Evolutionary conservation across 768 basidiomycete genomes (phyloP), one percentile per base, ranked within the genome.

Genomic region (Kwoniella dendrophila): DNA sequence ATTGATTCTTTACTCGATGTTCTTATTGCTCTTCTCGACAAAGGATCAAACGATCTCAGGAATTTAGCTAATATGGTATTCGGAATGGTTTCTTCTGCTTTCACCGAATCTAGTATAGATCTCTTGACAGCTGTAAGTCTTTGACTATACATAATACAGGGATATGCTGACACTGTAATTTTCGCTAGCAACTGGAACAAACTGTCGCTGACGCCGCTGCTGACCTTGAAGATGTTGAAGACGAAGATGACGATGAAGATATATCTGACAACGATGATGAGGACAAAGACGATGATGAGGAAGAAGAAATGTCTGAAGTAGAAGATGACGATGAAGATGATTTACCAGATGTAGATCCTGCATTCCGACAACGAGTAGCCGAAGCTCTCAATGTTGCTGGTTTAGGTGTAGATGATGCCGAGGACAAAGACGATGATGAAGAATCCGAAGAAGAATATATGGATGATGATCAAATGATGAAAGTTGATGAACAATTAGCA

Each of bases 401-500:
- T 3, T 74, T 81, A 56, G 83, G 83, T 12, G 86, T 85, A 67
- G 84, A 82, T 1, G 83, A 71, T 26, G 73, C 84, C 16, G 85
- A 84, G 6, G 85, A 85, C 20, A 82, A 84, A 7, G 85, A 85
- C 22, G 82, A 83, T 6, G 85, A 86, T 47, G 86, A 82, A 3
- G 81, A 86, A 14, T 86, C 87, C 32, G 66, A 68, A 40, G 76
- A 73, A 12, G 79, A 79, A 22, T 70, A 71, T 30, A 77, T 95
- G 87, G 90, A 96, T 74, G 95, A 99, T 74, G 94, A 98, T 26
- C 91, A 96, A 80, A 99, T 99, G 95, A 87, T 98, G 83, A 89
- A 89, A 33, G 86, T 98, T 27, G 95, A 99, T 73, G 89, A 90
- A 50, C 89, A 95, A 74, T 85, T 99, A 6, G 91, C 90, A 3